These are phyloP conservation scores for Suillus subaureus DNA, from an alignment of 768 basidiomycete species.

Conservation along the genomic window DNA sequence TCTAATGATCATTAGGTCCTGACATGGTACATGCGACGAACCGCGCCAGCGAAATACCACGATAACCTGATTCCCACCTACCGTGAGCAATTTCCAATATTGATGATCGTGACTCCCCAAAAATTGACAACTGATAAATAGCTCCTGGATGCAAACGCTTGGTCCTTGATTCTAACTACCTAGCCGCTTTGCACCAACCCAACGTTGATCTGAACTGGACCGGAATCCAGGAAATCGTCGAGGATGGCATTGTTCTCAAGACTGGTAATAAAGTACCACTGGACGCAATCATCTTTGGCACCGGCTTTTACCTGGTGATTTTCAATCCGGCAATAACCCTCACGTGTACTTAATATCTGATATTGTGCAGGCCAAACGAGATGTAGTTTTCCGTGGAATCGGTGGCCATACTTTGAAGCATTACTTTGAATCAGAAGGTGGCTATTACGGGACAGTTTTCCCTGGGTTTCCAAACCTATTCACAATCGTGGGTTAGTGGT, in stretches of 20 bases:
- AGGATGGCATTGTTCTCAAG: constrained; percentile 51
- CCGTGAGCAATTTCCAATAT: constrained; percentile 34
- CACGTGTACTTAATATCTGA: background rate
- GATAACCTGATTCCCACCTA: constrained; percentile 53
- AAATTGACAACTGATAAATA: constrained; percentile 19
- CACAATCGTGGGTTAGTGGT: constrained; percentile 45
- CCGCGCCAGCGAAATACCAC: constrained; percentile 48
- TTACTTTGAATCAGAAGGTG: constrained; percentile 50
- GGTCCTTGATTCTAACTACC: constrained; percentile 61
- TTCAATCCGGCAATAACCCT: background rate
- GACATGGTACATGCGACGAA: constrained; percentile 45
- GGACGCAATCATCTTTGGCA: constrained; percentile 61
- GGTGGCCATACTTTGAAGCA: constrained; percentile 44
- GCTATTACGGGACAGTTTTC: constrained; percentile 54
- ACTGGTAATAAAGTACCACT: constrained; percentile 51
- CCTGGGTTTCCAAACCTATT: constrained; percentile 62
- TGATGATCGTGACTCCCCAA: background rate
- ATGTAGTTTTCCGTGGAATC: constrained; percentile 40
- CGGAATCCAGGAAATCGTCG: constrained; percentile 47
- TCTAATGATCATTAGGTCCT: constrained; percentile 37
- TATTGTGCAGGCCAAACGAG: constrained; percentile 14
- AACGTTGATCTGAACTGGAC: constrained; percentile 58
- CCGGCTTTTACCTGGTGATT: constrained; percentile 54
- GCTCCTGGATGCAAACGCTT: constrained; percentile 64
- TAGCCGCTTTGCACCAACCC: constrained; percentile 50